Base-by-base conservation (phyloP, 2,329 filamentous ascomycete species). In the Cladosporium oxysporum region DNA sequence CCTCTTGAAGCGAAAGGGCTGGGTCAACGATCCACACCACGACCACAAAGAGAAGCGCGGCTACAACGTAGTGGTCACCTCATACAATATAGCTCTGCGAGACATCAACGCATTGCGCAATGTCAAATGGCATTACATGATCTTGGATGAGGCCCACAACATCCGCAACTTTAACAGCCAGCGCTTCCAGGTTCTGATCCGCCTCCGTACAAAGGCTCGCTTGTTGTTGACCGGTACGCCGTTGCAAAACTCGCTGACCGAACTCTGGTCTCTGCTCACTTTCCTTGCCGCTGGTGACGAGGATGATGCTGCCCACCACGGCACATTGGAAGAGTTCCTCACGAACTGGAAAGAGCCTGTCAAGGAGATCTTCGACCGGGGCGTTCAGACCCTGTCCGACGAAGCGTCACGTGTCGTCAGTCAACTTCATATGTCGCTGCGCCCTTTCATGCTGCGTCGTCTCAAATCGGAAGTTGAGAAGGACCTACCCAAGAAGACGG, bases 131-230 rank as follows among this genome's bases (percentile, higher is more conserved):
- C 93, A 98, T 76, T 99, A 98, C 78, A 92, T 99, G 87, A 93
- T 99, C 69, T 86, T 99, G 1, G 95, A 99, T 72, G 95, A 99
- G 80, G 95, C 96, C 0, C 95, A 99, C 82, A 98, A 99, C 79
- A 99, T 99, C 84, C 98, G 99, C 76, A 99, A 99, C 79, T 99
- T 98, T 83, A 93, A 96, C 74, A 97, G 94, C 1, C 93, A 97
- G 77, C 85, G 94, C 69, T 99, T 95, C 93, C 95, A 98, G 77
- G 94, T 93, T 0, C 85, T 99, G 69, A 87, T 99, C 26, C 95
- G 91, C 0, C 96, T 99, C 81, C 94, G 96, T 73, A 98, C 95
- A 0, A 89, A 90, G 69, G 90, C 93, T 31, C 88, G 95, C 37
- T 85, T 99, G 12, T 81, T 99, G 0, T 84, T 99, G 12, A 99